Evolutionary conservation across 2,329 filamentous ascomycete genomes (phyloP).

Genomic region (Monosporascus sp.): DNA sequence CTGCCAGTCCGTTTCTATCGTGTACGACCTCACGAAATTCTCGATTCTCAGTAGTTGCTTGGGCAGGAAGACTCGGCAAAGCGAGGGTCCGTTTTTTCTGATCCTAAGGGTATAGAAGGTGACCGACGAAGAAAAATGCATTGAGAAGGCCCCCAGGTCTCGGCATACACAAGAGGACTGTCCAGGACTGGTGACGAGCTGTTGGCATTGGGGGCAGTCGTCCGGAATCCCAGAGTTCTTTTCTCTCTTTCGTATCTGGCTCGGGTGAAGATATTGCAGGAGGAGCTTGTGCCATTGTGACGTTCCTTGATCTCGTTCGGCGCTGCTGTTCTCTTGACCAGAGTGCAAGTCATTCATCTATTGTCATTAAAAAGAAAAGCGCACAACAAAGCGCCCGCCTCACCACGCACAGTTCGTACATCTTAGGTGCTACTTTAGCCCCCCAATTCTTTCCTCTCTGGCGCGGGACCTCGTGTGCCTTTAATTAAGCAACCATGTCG

Average conservation of each 20-base stretch:
- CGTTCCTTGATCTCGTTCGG: constrained; percentile 9
- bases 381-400: background rate
- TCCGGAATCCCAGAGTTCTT: constrained; percentile 19
- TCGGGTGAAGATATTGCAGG: constrained; percentile 21
- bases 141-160: background rate
- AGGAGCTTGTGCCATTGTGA: constrained; percentile 20
- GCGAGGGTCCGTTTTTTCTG: background rate
- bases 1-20: background rate
- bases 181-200: background rate
- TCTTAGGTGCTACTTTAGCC: background rate
- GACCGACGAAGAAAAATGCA: background rate
- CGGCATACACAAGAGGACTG: background rate
- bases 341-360: constrained; percentile 3
- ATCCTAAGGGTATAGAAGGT: background rate
- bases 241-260: constrained; percentile 10
- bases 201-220: constrained; percentile 9
- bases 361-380: background rate
- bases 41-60: background rate
- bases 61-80: background rate
- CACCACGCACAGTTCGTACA: background rate
- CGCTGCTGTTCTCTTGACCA: constrained; percentile 7
- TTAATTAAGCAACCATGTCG: constrained; percentile 34
- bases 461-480: constrained; percentile 7
- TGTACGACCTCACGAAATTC: background rate
- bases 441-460: background rate